A percentile compares a stretch with the other conserved stretches of the same genome.
Evolutionary conservation across 192 early-diverging fungal genomes (phyloP).

Genomic region (Backusella tuberculispora): DNA sequence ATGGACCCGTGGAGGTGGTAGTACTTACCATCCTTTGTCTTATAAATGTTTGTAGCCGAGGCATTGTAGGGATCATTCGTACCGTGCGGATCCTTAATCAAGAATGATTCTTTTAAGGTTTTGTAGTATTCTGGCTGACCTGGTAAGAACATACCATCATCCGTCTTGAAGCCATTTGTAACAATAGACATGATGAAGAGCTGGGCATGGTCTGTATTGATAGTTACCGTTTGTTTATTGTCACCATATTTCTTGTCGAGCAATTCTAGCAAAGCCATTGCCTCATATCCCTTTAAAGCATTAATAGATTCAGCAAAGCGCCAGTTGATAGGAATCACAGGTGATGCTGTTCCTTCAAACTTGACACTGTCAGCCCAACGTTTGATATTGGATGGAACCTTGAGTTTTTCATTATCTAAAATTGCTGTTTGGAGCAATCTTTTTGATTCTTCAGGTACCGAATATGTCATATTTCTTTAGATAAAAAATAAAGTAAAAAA

Average conservation of each 20-base stretch:
- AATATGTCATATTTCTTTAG: not conserved
- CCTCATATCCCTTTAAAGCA: not conserved
- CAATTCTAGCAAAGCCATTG: not conserved
- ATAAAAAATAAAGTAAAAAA: no score
- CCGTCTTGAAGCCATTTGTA: not conserved
- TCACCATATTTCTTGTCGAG: not conserved
- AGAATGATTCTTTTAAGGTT: not conserved
- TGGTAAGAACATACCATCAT: not conserved
- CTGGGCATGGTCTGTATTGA: constrained; percentile 24
- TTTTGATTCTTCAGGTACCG: constrained; percentile 1
- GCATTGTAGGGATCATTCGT: not conserved
- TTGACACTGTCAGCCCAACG: not conserved
- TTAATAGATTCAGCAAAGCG: constrained; percentile 9
- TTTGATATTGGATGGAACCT: not conserved
- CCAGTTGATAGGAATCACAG: not conserved
- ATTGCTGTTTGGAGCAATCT: not conserved
- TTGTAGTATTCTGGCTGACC: not conserved
- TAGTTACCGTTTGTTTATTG: not conserved
- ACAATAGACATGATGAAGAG: constrained; percentile 5
- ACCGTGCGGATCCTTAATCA: not conserved
- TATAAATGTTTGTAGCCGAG: not conserved
- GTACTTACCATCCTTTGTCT: not conserved
- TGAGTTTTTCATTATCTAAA: not conserved
- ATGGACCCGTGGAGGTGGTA: constrained; percentile 1
- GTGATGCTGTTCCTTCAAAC: not conserved